Evolutionary conservation across 2,329 filamentous ascomycete genomes (phyloP).

Genomic region (Epichloe festucae): DNA sequence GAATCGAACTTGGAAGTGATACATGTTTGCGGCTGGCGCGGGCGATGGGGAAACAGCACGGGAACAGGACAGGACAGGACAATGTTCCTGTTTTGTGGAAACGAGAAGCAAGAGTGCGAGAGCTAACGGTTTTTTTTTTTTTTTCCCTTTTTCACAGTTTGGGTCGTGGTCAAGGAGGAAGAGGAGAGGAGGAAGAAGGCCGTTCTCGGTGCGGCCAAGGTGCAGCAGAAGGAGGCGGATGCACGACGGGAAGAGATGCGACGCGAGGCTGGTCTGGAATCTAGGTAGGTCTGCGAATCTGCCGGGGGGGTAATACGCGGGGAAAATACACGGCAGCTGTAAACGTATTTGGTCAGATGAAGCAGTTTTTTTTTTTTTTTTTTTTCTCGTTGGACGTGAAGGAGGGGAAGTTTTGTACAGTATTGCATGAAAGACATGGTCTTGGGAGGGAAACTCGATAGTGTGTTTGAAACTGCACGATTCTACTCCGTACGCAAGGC

Average conservation of each 20-base stretch:
- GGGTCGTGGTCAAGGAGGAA: conserved; percentile 37
- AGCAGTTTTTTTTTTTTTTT: no score
- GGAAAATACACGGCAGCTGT: neutral
- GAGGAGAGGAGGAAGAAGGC: conserved; percentile 28
- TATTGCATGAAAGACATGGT: neutral
- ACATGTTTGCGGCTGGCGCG: no score
- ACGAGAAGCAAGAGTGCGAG: neutral
- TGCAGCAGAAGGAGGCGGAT: conserved; percentile 28
- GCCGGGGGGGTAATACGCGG: neutral
- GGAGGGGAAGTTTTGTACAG: neutral
- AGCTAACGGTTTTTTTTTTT: neutral
- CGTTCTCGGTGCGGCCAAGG: conserved; percentile 21
- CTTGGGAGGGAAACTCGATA: neutral
- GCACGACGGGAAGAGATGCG: conserved; percentile 35
- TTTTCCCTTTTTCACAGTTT: conserved; percentile 24
- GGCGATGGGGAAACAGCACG: no score
- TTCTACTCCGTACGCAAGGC: neutral
- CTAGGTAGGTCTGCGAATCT: conserved; percentile 14
- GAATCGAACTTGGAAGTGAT: no score
- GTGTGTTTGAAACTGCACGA: neutral
- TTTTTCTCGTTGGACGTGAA: no score
- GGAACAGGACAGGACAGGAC: no score
- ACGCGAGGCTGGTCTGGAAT: conserved; percentile 31
- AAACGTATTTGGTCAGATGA: neutral
- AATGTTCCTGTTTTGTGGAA: no score